Evolutionary conservation across 768 basidiomycete genomes (phyloP), one percentile per base, ranked within the genome.

Genomic region (Agaricus blazei): DNA sequence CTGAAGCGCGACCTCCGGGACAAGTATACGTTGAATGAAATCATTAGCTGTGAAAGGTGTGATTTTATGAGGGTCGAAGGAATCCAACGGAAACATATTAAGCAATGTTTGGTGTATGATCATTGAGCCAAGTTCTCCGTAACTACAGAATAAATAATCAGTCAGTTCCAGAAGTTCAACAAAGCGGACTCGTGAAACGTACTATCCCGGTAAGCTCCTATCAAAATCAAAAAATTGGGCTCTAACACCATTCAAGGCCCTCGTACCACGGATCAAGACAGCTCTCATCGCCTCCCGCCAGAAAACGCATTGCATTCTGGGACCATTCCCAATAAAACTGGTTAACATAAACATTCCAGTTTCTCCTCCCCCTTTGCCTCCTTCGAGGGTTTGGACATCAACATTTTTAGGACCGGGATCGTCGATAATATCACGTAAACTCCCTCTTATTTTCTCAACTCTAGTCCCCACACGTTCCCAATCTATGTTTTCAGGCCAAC

Each of bases 181-280:
- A 52, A 55, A 48, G 26, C 26, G 26, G 27, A 44, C 23, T 5
- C 52, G 7, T 36, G 37, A 51, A 8, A 80, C 91, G 72, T 64
- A 96, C 93, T 94, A 96, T 71, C 93, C 93, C 27, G 93, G 91
- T 62, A 92, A 88, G 3, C 83, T 82, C 70, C 84, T 87, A 61
- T 90, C 82, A 62, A 95, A 95, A 60, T 73, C 88, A 15, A 80
- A 77, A 62, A 87, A 91, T 62, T 94, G 91, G 1, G 82, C 88
- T 44, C 77, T 79, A 48, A 89, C 80, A 41, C 90, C 85, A 1
- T 79, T 76, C 15, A 82, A 82, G 11, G 81, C 81, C 47, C 84
- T 80, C 28, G 81, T 77, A 0, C 90, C 91, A 55, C 84, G 83
- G 59, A 72, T 68, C 66, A 79, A 80, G 46, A 91, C 73, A 56